Conservation (phyloP, 139 green algal genomes). For the Chlamydomonas schloesseri region DNA sequence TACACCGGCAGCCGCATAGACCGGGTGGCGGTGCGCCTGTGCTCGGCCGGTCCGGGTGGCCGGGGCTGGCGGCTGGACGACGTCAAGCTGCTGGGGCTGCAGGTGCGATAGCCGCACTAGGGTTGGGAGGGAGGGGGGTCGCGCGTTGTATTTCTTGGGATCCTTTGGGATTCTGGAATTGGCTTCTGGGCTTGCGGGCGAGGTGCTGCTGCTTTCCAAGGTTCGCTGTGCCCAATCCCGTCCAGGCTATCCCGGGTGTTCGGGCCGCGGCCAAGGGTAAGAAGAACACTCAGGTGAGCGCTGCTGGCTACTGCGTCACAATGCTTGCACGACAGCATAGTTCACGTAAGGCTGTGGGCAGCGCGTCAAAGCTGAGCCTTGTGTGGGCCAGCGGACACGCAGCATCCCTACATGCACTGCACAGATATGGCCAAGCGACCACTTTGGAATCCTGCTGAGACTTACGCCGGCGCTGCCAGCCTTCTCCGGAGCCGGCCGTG, state of each 20-base stretch:
- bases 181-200: neutral
- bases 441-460: conserved; percentile 72
- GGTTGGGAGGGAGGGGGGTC: too few relatives aligned
- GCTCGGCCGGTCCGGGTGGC: neutral
- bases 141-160: too few relatives aligned
- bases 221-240: neutral
- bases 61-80: conserved; percentile 49
- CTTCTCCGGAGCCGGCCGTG: neutral
- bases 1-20: conserved; percentile 31
- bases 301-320: neutral
- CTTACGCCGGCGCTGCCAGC: neutral
- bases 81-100: conserved; percentile 65
- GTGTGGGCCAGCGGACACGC: neutral
- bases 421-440: conserved; percentile 73
- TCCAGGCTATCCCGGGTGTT: too few relatives aligned
- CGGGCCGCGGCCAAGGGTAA: too few relatives aligned
- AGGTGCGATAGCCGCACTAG: conserved; percentile 10
- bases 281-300: too few relatives aligned
- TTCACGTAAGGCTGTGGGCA: neutral
- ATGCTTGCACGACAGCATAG: too few relatives aligned
- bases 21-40: conserved; percentile 14
- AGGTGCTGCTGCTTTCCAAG: conserved; percentile 41
- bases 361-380: neutral
- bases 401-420: neutral
- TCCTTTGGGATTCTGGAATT: conserved; percentile 64